phyloP scores from a whole-genome alignment of 176 grass and related monocot species.

The barley (Hordeum vulgare) region DNA sequence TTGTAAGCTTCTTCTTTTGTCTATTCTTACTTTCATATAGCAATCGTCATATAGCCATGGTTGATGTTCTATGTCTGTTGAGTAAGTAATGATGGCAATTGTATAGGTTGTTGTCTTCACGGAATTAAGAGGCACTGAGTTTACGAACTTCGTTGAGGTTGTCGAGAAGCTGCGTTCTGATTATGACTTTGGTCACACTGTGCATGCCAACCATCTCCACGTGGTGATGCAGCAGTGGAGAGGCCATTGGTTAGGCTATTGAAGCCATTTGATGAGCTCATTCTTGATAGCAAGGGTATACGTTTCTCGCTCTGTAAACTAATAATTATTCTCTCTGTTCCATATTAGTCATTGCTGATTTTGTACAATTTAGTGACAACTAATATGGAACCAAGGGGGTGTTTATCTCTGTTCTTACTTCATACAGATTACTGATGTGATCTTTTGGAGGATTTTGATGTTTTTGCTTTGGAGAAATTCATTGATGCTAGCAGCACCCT shows the following conservation, averaged over 20 bases:
- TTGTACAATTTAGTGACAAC: too few species aligned
- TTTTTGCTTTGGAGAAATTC: conserved; percentile 61
- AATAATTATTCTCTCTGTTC: not conserved
- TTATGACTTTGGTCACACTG: conserved; percentile 68
- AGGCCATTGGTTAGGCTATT: conserved; percentile 70
- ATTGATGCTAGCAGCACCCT: conserved; percentile 71
- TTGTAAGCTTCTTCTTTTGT: conserved; percentile 45
- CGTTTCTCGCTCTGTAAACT: not conserved
- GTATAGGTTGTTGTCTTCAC: conserved; percentile 68
- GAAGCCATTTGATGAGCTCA: conserved; percentile 91
- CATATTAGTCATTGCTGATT: too few species aligned
- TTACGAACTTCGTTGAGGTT: conserved; percentile 66
- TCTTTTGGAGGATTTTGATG: conserved; percentile 72
- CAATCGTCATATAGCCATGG: not conserved
- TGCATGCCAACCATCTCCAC: conserved; percentile 69
- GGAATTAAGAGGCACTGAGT: conserved; percentile 66
- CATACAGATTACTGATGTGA: not conserved
- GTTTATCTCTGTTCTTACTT: too few species aligned
- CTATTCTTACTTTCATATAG: not conserved
- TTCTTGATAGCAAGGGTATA: conserved; percentile 75
- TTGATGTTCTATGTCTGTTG: not conserved
- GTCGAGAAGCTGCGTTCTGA: conserved; percentile 84
- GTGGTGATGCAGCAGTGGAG: conserved; percentile 46
- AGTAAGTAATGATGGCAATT: not conserved
- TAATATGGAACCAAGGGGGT: too few species aligned